Base-by-base conservation (phyloP, 345 rosid genomes). In the Euphorbia lathyris region DNA sequence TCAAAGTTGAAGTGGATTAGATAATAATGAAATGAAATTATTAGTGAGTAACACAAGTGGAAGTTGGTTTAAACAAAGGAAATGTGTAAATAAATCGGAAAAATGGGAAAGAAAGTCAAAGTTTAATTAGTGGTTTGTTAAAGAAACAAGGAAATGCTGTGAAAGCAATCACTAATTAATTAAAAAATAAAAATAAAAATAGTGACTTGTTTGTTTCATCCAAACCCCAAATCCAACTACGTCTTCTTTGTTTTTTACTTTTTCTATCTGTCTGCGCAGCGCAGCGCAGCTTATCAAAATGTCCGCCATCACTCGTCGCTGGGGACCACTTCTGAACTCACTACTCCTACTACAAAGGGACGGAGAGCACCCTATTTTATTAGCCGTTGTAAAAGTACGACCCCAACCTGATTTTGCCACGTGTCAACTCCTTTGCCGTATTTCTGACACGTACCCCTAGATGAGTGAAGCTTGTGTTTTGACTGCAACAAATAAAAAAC, bases 341-440 rank as follows among this genome's bases (percentile, higher is more conserved):
- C 20, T 48, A 10, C 29, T 38, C 70, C 11, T n/a, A n/a, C n/a
- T n/a, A n/a, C n/a, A n/a, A n/a, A n/a, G n/a, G 52, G 14, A 48
- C 1, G 22, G 52, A 50, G 8, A 17, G 63, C 53, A 65, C 36
- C 56, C 57, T 53, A 32, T 5, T 34, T 9, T 34, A 19, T 50
- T 43, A 61, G 76, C 82, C 79, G 81, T 79, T 69, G 74, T 56
- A 13, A n/a, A 20, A 1, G 47, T 30, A 25, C n/a, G 0, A 3
- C 0, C 0, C 77, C 82, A 76, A 20, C 22, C 1, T 7, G 0
- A 19, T 29, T 0, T 0, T 1, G 53, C 57, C 83, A 63, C 83
- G 79, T 75, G 47, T 61, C 0, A 1, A 3, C 0, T 11, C 9
- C 9, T 5, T 10, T 13, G 9, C 42, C 1, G 0, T 3, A 4